Percentiles rank a stretch among this genome's conserved stretches.
These are phyloP conservation scores for Trichophyton equinum DNA, from an alignment of 2,329 filamentous ascomycete species.

Conservation along the genomic window DNA sequence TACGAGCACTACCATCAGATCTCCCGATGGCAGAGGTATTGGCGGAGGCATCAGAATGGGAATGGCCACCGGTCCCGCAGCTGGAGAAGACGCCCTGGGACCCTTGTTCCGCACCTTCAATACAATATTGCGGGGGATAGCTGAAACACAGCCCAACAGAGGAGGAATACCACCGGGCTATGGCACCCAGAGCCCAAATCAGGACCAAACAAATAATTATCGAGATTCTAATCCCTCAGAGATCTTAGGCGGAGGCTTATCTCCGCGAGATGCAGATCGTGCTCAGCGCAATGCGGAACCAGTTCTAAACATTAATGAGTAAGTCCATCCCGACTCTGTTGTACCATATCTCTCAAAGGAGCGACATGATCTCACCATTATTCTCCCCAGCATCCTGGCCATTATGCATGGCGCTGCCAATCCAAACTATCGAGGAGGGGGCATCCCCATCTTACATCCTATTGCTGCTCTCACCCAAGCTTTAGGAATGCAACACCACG, in stretches of 20 bases:
- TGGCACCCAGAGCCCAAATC: slow-evolving; percentile 19
- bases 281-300: slow-evolving; percentile 38
- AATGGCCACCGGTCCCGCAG: slow-evolving; percentile 12
- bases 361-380: neutral
- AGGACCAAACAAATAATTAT: neutral
- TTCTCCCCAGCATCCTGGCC: neutral
- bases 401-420: neutral
- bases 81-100: slow-evolving; percentile 20
- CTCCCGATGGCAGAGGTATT: slow-evolving; percentile 7
- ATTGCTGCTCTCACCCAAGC: slow-evolving; percentile 7
- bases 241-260: slow-evolving; percentile 23
- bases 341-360: neutral
- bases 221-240: neutral
- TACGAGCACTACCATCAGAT: slow-evolving; percentile 22
- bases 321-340: slow-evolving; percentile 18
- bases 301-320: slow-evolving; percentile 38
- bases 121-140: slow-evolving; percentile 36
- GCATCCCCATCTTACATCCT: neutral
- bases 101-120: slow-evolving; percentile 28
- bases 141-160: slow-evolving; percentile 11
- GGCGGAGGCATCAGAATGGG: neutral
- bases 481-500: slow-evolving; percentile 8
- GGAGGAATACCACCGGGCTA: neutral
- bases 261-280: slow-evolving; percentile 40
- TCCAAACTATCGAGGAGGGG: neutral